A percentile compares a stretch with the other conserved stretches of the same genome.
phyloP scores from a whole-genome alignment of 2,329 filamentous ascomycete genomes.

The Chrysosporium queenslandicum region DNA sequence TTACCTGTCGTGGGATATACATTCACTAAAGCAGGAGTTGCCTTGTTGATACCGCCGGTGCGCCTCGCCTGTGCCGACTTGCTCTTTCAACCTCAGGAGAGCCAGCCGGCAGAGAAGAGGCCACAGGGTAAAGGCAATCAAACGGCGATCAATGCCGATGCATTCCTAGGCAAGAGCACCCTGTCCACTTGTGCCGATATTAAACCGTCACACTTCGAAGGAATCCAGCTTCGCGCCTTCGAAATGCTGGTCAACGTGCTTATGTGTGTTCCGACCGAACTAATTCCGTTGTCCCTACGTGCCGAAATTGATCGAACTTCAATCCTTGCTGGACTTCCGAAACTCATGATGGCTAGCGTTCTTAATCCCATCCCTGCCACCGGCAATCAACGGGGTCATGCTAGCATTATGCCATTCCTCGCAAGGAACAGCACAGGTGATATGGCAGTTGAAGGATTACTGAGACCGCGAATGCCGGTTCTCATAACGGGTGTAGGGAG shows the following conservation, averaged over 20 bases:
- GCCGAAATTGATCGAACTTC: constrained; percentile 71
- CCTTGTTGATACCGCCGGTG: constrained; percentile 53
- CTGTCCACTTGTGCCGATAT: constrained; percentile 15
- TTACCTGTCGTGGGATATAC: constrained; percentile 55
- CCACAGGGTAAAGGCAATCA: constrained; percentile 35
- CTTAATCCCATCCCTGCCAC: constrained; percentile 62
- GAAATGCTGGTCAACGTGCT: constrained; percentile 55
- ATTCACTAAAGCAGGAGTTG: constrained; percentile 55
- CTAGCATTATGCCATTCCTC: constrained; percentile 73
- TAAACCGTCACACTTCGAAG: constrained; percentile 18
- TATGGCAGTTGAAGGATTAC: constrained; percentile 60
- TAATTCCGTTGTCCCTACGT: constrained; percentile 61
- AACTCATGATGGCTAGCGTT: constrained; percentile 70
- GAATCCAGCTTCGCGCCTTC: constrained; percentile 49
- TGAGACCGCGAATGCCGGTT: constrained; percentile 44
- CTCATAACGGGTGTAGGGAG: constrained; percentile 24
- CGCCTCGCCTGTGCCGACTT: constrained; percentile 66
- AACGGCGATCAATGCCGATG: constrained; percentile 56
- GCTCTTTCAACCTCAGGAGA: constrained; percentile 39
- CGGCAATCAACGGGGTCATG: constrained; percentile 51
- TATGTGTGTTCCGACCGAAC: constrained; percentile 52
- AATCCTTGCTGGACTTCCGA: constrained; percentile 57
- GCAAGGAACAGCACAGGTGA: constrained; percentile 54
- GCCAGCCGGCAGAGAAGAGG: constrained; percentile 22
- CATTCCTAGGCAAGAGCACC: constrained; percentile 50